These are phyloP conservation scores for Populus trichocarpa DNA, from an alignment of 441 rosid species.

Conservation along the genomic window DNA sequence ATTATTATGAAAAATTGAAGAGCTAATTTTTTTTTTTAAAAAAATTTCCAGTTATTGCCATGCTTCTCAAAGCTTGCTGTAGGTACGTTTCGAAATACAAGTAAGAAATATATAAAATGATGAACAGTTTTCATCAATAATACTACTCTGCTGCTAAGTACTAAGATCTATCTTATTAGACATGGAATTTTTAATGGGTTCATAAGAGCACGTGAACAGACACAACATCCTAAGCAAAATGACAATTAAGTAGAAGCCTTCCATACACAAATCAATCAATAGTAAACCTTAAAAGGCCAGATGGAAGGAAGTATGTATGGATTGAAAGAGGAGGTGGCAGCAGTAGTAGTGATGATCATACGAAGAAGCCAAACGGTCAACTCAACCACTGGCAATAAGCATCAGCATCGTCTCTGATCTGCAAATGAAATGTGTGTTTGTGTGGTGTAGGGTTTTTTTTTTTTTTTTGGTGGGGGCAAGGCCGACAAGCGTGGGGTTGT, in stretches of 20 bases:
- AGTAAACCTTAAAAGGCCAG: neutral
- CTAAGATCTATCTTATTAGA: no score
- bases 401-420: neutral
- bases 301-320: neutral
- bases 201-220: neutral
- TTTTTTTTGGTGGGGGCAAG: neutral
- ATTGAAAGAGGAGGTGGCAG: neutral
- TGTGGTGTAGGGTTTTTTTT: neutral
- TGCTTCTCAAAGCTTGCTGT: no score
- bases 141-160: neutral
- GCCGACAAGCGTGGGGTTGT: slow-evolving; percentile 38
- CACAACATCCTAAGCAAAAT: neutral
- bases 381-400: neutral
- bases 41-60: no score
- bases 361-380: slow-evolving; percentile 4
- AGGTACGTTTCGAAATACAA: no score
- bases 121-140: neutral
- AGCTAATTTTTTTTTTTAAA: no score
- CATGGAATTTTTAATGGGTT: neutral
- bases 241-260: neutral
- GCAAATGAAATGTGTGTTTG: neutral
- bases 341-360: neutral
- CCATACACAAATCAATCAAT: neutral
- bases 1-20: no score
- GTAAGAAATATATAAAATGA: no score